phyloP scores from a whole-genome alignment of 768 basidiomycete species.

The Lyophyllum semitale region DNA sequence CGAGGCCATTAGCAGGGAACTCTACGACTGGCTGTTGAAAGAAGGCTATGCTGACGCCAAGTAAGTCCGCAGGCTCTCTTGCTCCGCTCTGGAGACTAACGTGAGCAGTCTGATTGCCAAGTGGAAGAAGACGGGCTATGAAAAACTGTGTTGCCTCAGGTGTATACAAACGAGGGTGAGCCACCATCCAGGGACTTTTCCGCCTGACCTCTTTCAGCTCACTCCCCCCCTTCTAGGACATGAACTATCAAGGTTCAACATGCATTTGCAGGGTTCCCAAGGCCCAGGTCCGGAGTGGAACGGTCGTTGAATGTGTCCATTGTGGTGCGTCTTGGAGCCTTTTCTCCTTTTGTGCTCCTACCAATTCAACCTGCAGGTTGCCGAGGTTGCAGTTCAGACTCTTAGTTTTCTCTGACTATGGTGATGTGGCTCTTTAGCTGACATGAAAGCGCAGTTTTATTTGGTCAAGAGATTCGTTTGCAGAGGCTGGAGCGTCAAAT shows the following conservation, averaged over 20 bases:
- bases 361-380: conserved; percentile 57
- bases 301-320: conserved; percentile 94
- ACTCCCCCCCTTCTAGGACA: conserved; percentile 60
- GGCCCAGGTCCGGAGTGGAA: conserved; percentile 85
- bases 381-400: conserved; percentile 90
- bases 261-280: conserved; percentile 98
- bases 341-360: conserved; percentile 9
- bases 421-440: background rate
- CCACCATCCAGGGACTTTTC: conserved; percentile 3
- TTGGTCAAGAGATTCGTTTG: background rate
- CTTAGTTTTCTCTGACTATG: conserved; percentile 34
- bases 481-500: background rate
- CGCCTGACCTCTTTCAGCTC: background rate
- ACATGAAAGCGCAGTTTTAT: too few relatives aligned
- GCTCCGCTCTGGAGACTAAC: conserved; percentile 3
- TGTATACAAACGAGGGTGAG: conserved; percentile 92
- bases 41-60: conserved; percentile 96
- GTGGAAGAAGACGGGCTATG: conserved; percentile 99
- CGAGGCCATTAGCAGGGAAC: conserved; percentile 87
- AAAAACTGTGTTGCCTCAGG: conserved; percentile 94
- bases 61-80: conserved; percentile 49
- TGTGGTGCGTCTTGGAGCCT: conserved; percentile 70
- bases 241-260: conserved; percentile 99
- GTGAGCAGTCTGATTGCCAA: conserved; percentile 86
- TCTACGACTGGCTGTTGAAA: conserved; percentile 98